phyloP scores from a whole-genome alignment of 2,329 filamentous ascomycete genomes.

The Sarocladium strictum region DNA sequence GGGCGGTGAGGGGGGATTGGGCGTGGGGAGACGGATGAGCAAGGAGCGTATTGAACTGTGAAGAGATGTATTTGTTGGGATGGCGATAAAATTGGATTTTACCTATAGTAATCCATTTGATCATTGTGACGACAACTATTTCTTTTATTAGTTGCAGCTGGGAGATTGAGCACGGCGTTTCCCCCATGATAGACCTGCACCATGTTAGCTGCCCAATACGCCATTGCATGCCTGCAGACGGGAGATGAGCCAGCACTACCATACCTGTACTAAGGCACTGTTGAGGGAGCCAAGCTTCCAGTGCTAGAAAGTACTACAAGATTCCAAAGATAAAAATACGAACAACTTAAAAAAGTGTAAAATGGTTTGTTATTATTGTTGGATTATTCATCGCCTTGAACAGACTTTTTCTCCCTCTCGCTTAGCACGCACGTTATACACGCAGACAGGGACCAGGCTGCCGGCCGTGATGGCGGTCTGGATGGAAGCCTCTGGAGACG shows the following conservation, averaged over 20 bases:
- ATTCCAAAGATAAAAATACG: neutral
- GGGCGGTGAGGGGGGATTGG: slow-evolving; percentile 4
- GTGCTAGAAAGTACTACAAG: neutral
- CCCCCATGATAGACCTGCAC: neutral
- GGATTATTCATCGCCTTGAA: too few species aligned
- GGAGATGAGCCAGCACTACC: too few species aligned
- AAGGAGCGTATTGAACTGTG: neutral
- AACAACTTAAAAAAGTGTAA: neutral
- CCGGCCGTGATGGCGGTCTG: neutral
- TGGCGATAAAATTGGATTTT: neutral
- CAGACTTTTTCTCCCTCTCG: neutral
- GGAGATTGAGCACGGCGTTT: too few species aligned
- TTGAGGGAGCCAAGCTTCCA: too few species aligned
- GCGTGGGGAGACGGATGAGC: neutral
- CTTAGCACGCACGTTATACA: neutral
- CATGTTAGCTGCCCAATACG: neutral
- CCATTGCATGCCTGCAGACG: neutral
- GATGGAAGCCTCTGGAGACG: neutral
- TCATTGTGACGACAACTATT: too few species aligned
- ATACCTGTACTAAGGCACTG: too few species aligned
- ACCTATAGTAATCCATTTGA: too few species aligned
- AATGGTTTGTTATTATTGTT: too few species aligned
- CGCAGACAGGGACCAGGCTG: neutral
- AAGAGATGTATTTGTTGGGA: neutral
- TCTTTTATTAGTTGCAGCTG: slow-evolving; percentile 5